Evolutionary conservation across 306 rosid species (phyloP).

Genomic region (Cicer chorassanicum): DNA sequence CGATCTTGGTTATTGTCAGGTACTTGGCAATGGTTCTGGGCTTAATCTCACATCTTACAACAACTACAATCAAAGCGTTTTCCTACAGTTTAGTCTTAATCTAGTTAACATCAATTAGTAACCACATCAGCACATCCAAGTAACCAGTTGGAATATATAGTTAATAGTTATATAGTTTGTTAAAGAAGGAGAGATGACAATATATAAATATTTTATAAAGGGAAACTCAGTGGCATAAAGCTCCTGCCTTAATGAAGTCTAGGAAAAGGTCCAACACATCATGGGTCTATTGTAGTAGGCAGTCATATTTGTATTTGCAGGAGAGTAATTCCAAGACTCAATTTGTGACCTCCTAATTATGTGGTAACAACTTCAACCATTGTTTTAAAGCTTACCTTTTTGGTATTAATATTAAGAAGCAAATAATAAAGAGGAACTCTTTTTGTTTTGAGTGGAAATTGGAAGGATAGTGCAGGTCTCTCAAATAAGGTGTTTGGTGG

Average conservation of each 20-base stretch:
- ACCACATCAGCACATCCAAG: background rate
- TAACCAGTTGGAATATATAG: slow-evolving; percentile 1
- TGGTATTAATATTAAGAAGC: slow-evolving; percentile 3
- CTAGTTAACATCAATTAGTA: background rate
- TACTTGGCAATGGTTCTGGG: slow-evolving; percentile 44
- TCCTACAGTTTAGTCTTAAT: background rate
- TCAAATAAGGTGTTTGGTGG: background rate
- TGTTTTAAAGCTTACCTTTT: background rate
- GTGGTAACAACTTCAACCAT: background rate
- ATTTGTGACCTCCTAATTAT: background rate
- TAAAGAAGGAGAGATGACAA: background rate
- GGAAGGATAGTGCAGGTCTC: background rate
- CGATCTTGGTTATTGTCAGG: slow-evolving; percentile 99
- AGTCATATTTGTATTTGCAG: background rate
- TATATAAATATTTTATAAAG: background rate
- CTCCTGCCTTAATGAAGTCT: background rate
- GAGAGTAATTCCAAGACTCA: background rate
- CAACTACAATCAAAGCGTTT: background rate
- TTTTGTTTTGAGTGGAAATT: background rate
- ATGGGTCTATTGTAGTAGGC: background rate
- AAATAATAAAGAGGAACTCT: background rate
- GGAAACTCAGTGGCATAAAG: slow-evolving; percentile 1
- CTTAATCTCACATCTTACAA: background rate
- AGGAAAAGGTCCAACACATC: background rate
- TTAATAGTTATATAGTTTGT: background rate